Percentiles rank a stretch among this genome's conserved stretches.
Evolutionary conservation across 2,329 filamentous ascomycete species (phyloP).

Genomic region (Metarhizium humberi): DNA sequence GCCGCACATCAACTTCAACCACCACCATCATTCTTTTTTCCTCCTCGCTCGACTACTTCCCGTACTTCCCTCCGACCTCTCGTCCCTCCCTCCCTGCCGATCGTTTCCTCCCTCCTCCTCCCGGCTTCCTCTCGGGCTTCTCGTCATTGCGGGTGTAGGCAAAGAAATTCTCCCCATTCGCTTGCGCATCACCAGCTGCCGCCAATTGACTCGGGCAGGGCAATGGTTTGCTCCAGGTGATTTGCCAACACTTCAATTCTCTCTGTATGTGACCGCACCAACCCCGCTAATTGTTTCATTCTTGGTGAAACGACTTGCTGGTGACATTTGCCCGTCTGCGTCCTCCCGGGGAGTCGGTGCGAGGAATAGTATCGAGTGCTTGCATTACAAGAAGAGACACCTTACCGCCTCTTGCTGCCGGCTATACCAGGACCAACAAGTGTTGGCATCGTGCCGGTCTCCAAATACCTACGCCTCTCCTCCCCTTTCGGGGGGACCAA

Average conservation of each 20-base stretch:
- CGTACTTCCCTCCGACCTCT: neutral
- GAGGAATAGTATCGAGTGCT: neutral
- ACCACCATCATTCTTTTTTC: neutral
- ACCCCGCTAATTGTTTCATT: neutral
- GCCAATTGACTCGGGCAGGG: slow-evolving; percentile 27
- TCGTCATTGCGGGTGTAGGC: neutral
- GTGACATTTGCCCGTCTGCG: neutral
- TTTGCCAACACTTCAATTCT: slow-evolving; percentile 11
- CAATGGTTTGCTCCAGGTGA: slow-evolving; percentile 30
- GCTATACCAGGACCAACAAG: neutral
- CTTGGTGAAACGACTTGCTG: neutral
- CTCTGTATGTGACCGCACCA: slow-evolving; percentile 13
- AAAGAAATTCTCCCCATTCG: slow-evolving; percentile 3
- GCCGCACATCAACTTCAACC: slow-evolving; percentile 2
- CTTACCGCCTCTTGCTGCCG: neutral
- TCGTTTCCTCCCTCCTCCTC: neutral
- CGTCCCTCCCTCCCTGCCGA: neutral
- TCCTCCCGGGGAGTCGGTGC: neutral
- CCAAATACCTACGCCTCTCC: neutral
- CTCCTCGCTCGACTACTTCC: neutral
- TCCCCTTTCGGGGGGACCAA: neutral
- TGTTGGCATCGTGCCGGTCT: neutral
- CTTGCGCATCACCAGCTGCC: slow-evolving; percentile 9
- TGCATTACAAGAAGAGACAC: neutral
- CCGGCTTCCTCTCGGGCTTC: neutral